A percentile compares a stretch with the other conserved stretches of the same genome.
phyloP scores from a whole-genome alignment of 768 basidiomycete species.

The Chalciporus pseudorubinellus region DNA sequence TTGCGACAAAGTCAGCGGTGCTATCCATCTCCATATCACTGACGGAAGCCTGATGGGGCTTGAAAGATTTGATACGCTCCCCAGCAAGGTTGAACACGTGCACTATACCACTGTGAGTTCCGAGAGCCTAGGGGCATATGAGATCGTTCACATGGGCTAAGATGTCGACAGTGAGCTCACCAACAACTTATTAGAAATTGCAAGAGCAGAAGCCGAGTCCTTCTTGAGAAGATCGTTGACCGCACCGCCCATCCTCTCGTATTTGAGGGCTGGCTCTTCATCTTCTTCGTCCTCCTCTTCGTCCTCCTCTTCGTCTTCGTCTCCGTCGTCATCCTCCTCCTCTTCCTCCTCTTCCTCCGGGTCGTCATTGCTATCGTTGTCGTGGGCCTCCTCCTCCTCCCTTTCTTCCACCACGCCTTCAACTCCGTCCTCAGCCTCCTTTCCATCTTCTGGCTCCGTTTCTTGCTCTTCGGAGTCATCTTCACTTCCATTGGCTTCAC shows the following conservation, averaged over 20 bases:
- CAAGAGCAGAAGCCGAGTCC: constrained; percentile 84
- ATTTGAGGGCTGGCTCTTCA: constrained; percentile 90
- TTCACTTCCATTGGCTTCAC: neutral
- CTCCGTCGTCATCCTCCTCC: constrained; percentile 27
- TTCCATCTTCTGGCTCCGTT: constrained; percentile 6
- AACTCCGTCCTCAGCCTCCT: constrained; percentile 1
- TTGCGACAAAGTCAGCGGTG: constrained; percentile 86
- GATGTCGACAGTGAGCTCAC: constrained; percentile 38
- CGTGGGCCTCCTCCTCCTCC: neutral
- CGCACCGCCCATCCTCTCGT: constrained; percentile 73
- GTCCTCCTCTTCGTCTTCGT: constrained; percentile 46
- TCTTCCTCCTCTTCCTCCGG: constrained; percentile 23
- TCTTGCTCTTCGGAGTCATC: constrained; percentile 2
- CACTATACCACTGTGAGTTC: constrained; percentile 91
- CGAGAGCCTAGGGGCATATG: constrained; percentile 61
- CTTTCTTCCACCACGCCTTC: neutral
- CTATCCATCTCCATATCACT: constrained; percentile 82
- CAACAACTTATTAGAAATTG: constrained; percentile 69
- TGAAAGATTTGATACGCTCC: constrained; percentile 81
- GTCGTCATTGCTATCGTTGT: constrained; percentile 10
- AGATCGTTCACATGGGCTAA: neutral
- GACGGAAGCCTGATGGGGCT: constrained; percentile 86
- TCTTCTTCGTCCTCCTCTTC: constrained; percentile 74
- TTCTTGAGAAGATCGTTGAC: constrained; percentile 79
- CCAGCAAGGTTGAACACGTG: constrained; percentile 81